A percentile compares a stretch with the other conserved stretches of the same genome.
phyloP scores from a whole-genome alignment of 805 yeast genomes.

The Candida quercuum region DNA sequence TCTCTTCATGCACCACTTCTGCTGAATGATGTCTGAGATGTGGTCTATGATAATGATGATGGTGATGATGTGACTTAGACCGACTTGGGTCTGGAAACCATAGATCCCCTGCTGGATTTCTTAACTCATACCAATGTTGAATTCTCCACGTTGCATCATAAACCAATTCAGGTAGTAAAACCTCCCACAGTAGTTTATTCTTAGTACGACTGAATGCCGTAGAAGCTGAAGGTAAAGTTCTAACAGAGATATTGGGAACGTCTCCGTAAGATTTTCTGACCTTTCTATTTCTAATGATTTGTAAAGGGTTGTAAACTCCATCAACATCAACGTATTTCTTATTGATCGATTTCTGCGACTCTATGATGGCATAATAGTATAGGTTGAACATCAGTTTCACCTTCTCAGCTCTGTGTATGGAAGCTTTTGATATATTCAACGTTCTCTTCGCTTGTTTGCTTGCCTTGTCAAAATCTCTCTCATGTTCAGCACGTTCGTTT shows the following conservation, averaged over 20 bases:
- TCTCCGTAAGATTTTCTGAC: conserved; percentile 48
- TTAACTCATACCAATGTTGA: conserved; percentile 48
- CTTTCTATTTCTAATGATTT: conserved; percentile 69
- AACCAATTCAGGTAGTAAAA: conserved; percentile 52
- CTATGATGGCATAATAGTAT: conserved; percentile 20
- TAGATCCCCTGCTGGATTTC: conserved; percentile 36
- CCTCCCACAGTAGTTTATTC: conserved; percentile 55
- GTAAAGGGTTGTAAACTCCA: conserved; percentile 76
- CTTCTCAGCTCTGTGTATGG: conserved; percentile 42
- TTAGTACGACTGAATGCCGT: conserved; percentile 49
- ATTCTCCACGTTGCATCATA: conserved; percentile 56
- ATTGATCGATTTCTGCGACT: conserved; percentile 12
- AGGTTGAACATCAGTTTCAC: conserved; percentile 35
- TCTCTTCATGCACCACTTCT: conserved; percentile 4
- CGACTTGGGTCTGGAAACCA: conserved; percentile 40
- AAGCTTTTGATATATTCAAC: conserved; percentile 26
- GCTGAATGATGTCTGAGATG: conserved; percentile 1
- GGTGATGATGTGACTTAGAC: conserved; percentile 2
- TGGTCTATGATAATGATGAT: conserved; percentile 9
- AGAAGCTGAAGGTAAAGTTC: conserved; percentile 57
- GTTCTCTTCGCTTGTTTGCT: neutral
- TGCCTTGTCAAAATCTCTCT: conserved; percentile 10
- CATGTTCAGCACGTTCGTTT: conserved; percentile 15
- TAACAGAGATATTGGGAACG: conserved; percentile 38
- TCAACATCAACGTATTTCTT: conserved; percentile 40